Base-by-base conservation (phyloP, 352 stramenopile species). In the Halophytophthora polymorphica region DNA sequence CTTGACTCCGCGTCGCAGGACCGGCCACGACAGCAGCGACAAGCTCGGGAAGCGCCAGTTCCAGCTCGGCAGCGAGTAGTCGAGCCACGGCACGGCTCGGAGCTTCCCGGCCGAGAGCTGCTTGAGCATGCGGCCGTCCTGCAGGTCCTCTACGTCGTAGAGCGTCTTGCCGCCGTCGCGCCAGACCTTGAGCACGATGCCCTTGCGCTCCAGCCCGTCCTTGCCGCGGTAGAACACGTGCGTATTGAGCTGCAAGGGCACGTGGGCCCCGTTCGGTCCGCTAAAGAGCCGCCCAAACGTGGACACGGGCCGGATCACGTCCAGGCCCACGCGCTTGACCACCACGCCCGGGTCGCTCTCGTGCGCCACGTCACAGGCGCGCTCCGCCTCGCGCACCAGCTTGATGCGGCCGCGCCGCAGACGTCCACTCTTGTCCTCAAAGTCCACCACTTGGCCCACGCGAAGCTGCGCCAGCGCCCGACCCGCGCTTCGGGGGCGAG, bases 331-430 rank as follows among this genome's bases (percentile, higher is more conserved):
- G 11, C 73, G 70, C 31, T 83, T 82, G 0, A 70, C 80, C 0
- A 88, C 45, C 2, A 53, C 63, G 3, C 78, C 74, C 1, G 45
- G 42, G 46, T 86, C 72, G 31, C 66, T 85, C 50, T 80, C 75
- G 38, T 88, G 77, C 49, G 76, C 70, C n/a, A 86, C 66, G 29
- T 88, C 77, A 35, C 74, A 88, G 18, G 53, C 54, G 11, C 65
- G 50, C 17, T 82, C 63, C 11, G 79, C 65, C 15, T 67, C 47
- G 23, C 71, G 72, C 11, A 86, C 45, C 18, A 64, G 41, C 40
- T 70, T 72, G 28, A 86, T 73, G 17, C 73, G 59, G 1, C 77
- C 77, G 17, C 72, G 69, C 43, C 77, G 72, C 33, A 73, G 54
- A 2, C 63, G 41, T 2, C 74, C 74, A 14, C 59, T 60, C 48